phyloP scores from a whole-genome alignment of 225 moss, liverwort and hornwort species.

The Pseudisothecium myosuroides region DNA sequence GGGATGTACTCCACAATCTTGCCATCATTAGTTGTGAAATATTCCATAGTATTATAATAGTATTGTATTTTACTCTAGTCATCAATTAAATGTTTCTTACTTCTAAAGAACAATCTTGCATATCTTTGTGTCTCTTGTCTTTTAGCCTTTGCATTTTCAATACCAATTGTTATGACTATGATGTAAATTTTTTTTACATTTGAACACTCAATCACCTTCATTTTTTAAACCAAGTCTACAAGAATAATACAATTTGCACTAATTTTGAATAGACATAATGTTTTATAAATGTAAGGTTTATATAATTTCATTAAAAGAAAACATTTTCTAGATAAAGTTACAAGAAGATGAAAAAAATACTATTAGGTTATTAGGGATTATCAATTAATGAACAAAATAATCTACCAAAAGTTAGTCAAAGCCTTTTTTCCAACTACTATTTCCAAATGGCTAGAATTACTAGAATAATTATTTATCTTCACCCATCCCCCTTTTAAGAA shows the following conservation, averaged over 20 bases:
- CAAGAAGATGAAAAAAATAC: background rate
- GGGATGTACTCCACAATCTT: background rate
- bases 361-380: background rate
- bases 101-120: background rate
- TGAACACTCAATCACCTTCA: background rate
- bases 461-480: background rate
- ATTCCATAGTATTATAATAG: background rate
- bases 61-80: background rate
- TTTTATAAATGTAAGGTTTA: background rate
- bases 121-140: background rate
- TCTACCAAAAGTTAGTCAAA: background rate
- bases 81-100: background rate
- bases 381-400: background rate
- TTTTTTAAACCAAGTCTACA: background rate
- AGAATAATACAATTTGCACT: background rate
- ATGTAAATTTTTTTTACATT: background rate
- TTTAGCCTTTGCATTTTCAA: background rate
- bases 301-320: background rate
- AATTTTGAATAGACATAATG: background rate
- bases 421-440: background rate
- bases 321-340: background rate
- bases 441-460: background rate
- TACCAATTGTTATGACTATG: background rate
- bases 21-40: background rate
- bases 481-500: rapidly evolving